Base-by-base conservation (phyloP, 495 filamentous ascomycete genomes). In the Neurospora sp. region DNA sequence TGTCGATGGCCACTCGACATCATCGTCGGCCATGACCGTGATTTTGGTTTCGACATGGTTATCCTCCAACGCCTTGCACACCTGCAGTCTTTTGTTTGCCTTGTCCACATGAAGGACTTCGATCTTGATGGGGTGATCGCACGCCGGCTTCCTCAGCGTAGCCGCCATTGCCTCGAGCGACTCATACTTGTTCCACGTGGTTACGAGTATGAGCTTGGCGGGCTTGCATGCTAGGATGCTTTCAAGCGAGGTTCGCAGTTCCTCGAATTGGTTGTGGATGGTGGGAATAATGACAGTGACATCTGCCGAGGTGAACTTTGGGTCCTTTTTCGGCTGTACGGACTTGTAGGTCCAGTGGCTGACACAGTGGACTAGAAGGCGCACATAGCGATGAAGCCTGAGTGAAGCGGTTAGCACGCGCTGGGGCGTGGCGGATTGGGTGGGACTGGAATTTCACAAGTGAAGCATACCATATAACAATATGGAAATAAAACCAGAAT, bases 1-100 rank as follows among this genome's bases (percentile, higher is more conserved):
- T 5, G 89, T 92, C 4, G 82, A 81, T 1, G 93, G 93, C 92
- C 93, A 95, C 75, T 88, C 90, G 70, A 97, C 93, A 79, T 97
- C 93, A 82, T 96, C 93, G 79, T 97, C 93, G 35, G 92, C 92
- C 79, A 97, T 91, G 70, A 97, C 83, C 14, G 91, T 94, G 75
- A 96, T 91, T 14, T 87, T 79, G 0, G 93, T 94, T 69, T 79
- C 82, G 39, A 96, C 92, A 73, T 92, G 87, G 27, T 81, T 78
- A 38, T 77, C 79, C 35, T 92, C 92, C 69, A 97, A 91, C 2
- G 92, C 93, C 73, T 89, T 86, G 73, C 91, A 92, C 82, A 97
- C 92, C 81, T 97, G 93, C 39, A 90, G 89, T 18, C 93, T 89
- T 82, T 97, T 96, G 81, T 97, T 96, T 31, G 80, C 78, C 72